phyloP scores from a whole-genome alignment of 768 basidiomycete genomes.

The Auricularia sp. region DNA sequence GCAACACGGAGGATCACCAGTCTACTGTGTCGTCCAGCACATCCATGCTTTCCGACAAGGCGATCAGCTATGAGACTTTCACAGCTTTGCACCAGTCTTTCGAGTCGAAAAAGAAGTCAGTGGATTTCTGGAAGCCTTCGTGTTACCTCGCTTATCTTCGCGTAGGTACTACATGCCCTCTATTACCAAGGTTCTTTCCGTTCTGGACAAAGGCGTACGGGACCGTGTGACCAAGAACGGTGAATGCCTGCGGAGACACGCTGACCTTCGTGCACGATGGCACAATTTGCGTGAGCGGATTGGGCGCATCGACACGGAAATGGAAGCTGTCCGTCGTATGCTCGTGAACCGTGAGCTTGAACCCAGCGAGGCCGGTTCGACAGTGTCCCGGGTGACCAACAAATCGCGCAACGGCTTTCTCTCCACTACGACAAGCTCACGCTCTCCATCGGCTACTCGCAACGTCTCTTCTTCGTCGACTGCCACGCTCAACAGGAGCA shows the following conservation, averaged over 20 bases:
- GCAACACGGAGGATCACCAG: slow-evolving; percentile 29
- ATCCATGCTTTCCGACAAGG: slow-evolving; percentile 32
- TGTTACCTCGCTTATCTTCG: slow-evolving; percentile 22
- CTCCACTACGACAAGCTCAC: slow-evolving; percentile 41
- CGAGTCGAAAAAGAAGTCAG: slow-evolving; percentile 12
- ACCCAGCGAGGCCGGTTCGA: slow-evolving; percentile 64
- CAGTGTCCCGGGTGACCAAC: slow-evolving; percentile 41
- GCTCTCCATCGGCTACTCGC: slow-evolving; percentile 26
- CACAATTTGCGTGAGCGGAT: slow-evolving; percentile 71
- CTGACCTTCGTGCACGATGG: slow-evolving; percentile 85
- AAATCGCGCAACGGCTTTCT: slow-evolving; percentile 50
- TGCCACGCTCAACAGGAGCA: slow-evolving; percentile 54
- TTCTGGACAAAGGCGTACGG: slow-evolving; percentile 88
- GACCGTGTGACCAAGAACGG: slow-evolving; percentile 96
- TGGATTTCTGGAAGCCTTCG: neutral
- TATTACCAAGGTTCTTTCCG: slow-evolving; percentile 81
- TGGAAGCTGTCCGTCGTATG: slow-evolving; percentile 60
- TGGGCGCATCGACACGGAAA: slow-evolving; percentile 66
- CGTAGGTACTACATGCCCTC: slow-evolving; percentile 89
- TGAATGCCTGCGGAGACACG: slow-evolving; percentile 81
- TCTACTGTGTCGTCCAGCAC: slow-evolving; percentile 31
- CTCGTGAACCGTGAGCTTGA: slow-evolving; percentile 36
- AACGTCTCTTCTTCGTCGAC: neutral
- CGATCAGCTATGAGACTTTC: slow-evolving; percentile 53
- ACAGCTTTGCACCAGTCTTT: slow-evolving; percentile 32